phyloP scores from a whole-genome alignment of 495 filamentous ascomycete species.

The Aspergillus cavernicola region DNA sequence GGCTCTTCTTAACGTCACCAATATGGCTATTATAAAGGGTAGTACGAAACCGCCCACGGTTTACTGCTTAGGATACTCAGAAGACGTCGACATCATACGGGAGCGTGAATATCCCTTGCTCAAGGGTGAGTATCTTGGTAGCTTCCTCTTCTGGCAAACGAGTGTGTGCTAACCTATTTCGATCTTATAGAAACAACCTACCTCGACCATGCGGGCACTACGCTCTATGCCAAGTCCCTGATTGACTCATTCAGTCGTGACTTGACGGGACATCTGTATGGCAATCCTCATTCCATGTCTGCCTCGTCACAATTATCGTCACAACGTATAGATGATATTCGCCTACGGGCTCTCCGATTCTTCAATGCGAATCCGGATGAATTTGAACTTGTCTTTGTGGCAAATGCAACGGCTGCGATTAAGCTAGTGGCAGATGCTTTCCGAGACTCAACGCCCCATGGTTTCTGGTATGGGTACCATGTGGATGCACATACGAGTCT shows the following conservation, averaged over 20 bases:
- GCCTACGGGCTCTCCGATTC: conserved; percentile 67
- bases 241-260: conserved; percentile 73
- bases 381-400: conserved; percentile 88
- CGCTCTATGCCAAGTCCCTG: conserved; percentile 73
- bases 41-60: not conserved
- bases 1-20: not conserved
- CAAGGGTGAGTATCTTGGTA: conserved; percentile 56
- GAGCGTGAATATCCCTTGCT: conserved; percentile 78
- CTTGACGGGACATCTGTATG: conserved; percentile 75
- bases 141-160: not conserved
- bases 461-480: conserved; percentile 84
- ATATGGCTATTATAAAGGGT: not conserved
- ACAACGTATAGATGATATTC: conserved; percentile 68
- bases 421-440: conserved; percentile 81
- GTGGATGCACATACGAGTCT: conserved; percentile 83
- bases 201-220: conserved; percentile 91
- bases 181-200: conserved; percentile 62
- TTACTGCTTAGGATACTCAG: conserved; percentile 53
- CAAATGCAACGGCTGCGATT: conserved; percentile 87
- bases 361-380: conserved; percentile 80
- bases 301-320: conserved; percentile 74
- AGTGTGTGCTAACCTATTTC: not conserved
- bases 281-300: conserved; percentile 90
- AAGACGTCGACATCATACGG: conserved; percentile 64
- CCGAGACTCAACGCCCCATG: conserved; percentile 51